Evolutionary conservation across 208 protist genomes (phyloP).

Genomic region (Strigomonas galati): DNA sequence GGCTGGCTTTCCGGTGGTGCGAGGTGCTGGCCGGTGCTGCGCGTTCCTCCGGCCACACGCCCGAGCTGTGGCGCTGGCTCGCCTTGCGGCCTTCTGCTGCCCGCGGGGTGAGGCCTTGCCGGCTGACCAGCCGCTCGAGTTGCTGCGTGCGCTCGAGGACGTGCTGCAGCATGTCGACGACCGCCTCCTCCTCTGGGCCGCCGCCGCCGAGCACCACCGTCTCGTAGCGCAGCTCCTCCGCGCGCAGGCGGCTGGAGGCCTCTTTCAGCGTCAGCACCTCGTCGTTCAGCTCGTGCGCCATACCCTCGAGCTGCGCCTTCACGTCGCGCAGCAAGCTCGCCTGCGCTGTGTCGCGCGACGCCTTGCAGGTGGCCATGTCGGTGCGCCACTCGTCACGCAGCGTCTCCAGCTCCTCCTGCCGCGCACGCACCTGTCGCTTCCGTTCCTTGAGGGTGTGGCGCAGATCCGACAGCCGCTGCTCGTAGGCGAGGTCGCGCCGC

Average conservation of each 20-base stretch:
- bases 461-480: neutral
- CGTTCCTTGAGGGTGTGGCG: neutral
- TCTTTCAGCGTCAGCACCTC: constrained; percentile 43
- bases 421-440: neutral
- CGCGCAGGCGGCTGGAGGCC: constrained; percentile 30
- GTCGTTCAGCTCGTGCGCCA: constrained; percentile 53
- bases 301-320: constrained; percentile 46
- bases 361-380: constrained; percentile 48
- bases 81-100: no score
- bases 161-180: constrained; percentile 29
- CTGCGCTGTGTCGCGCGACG: constrained; percentile 22
- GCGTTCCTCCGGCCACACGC: no score
- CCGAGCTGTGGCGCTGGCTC: no score
- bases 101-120: no score
- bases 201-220: neutral
- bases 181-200: neutral
- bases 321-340: constrained; percentile 36
- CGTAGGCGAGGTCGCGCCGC: neutral
- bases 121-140: constrained; percentile 31
- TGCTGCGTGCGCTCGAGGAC: constrained; percentile 35
- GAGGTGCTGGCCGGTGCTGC: no score
- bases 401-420: constrained; percentile 11
- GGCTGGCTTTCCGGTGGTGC: no score
- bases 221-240: constrained; percentile 29
- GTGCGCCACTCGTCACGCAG: constrained; percentile 55